These are phyloP conservation scores for Entelexis sorbosivorans DNA, from an alignment of 1,139 yeast species.

Conservation along the genomic window DNA sequence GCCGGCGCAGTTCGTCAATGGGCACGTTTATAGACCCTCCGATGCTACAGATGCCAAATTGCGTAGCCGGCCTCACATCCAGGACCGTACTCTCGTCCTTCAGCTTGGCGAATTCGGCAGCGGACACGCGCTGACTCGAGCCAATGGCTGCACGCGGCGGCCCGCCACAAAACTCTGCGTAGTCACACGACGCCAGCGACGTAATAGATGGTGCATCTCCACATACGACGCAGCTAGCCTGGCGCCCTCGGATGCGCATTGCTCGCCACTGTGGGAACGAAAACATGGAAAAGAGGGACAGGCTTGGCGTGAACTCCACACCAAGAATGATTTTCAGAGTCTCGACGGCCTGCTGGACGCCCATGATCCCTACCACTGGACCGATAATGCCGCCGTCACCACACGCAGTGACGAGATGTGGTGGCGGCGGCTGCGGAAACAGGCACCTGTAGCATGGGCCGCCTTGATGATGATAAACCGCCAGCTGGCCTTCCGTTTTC, in stretches of 20 bases:
- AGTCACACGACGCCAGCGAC: constrained; percentile 44
- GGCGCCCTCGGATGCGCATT: constrained; percentile 70
- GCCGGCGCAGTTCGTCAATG: constrained; percentile 36
- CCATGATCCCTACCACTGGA: constrained; percentile 87
- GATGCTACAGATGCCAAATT: constrained; percentile 55
- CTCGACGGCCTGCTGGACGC: constrained; percentile 81
- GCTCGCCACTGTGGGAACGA: constrained; percentile 58
- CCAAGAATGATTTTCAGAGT: constrained; percentile 63
- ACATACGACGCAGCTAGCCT: constrained; percentile 53
- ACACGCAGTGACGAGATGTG: constrained; percentile 72
- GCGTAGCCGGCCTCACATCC: constrained; percentile 78
- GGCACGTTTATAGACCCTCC: constrained; percentile 56
- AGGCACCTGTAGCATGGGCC: constrained; percentile 96
- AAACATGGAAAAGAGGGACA: constrained; percentile 62
- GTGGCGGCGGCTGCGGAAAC: constrained; percentile 83
- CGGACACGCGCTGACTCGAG: not conserved
- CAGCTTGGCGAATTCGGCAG: not conserved
- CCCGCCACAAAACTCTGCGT: constrained; percentile 63
- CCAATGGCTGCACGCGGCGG: not conserved
- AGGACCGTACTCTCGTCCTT: constrained; percentile 34
- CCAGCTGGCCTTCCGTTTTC: constrained; percentile 80
- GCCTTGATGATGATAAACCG: constrained; percentile 50
- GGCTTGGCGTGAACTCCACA: constrained; percentile 40
- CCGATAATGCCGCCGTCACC: constrained; percentile 94
- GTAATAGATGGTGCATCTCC: constrained; percentile 43